phyloP scores from a whole-genome alignment of 768 basidiomycete genomes.

The Suillus subluteus region DNA sequence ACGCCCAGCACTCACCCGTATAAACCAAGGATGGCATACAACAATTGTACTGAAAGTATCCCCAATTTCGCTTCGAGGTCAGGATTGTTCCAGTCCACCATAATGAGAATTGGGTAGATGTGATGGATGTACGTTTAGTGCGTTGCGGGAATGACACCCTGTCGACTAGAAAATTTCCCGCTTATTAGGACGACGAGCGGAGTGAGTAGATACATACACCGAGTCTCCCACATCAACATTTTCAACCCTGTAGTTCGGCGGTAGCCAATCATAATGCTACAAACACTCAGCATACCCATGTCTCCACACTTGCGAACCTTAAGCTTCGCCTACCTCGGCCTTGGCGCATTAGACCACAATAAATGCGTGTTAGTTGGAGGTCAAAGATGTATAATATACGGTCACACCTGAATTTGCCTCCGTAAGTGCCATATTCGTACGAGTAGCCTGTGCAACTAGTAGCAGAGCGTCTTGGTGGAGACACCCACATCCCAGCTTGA shows the following conservation, averaged over 20 bases:
- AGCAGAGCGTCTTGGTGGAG: not conserved
- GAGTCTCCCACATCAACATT: not conserved
- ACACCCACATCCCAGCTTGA: not conserved
- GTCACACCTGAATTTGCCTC: not conserved
- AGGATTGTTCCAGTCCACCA: constrained; percentile 1
- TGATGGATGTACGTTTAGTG: too few species aligned
- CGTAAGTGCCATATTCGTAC: not conserved
- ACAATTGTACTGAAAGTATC: not conserved
- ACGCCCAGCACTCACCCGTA: not conserved
- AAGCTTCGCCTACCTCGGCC: not conserved
- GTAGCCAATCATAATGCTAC: not conserved
- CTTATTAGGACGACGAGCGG: not conserved
- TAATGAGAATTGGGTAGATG: not conserved
- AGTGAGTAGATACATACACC: not conserved
- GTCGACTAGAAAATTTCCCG: not conserved
- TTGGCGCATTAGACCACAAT: not conserved
- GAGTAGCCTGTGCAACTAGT: not conserved
- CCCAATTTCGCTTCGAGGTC: not conserved
- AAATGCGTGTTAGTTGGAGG: not conserved
- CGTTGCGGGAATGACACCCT: not conserved
- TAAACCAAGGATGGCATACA: not conserved
- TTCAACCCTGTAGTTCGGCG: not conserved
- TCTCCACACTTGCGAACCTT: not conserved
- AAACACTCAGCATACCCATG: not conserved
- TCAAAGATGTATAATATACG: not conserved